Evolutionary conservation across 2,329 filamentous ascomycete species (phyloP).

Genomic region (Didymella keratinophila): DNA sequence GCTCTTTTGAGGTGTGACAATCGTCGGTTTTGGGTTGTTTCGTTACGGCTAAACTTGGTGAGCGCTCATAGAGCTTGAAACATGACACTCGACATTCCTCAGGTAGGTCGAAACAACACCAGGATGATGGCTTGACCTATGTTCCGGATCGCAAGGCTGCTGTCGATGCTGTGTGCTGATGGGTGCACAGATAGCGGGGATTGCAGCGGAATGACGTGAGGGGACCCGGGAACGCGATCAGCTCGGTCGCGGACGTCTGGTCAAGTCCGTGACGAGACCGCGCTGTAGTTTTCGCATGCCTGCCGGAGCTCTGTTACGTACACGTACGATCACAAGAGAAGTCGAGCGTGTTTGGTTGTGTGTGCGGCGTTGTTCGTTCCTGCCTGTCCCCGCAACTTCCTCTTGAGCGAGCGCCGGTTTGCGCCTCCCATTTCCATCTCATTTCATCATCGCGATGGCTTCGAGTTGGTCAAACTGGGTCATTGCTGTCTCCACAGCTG

Average conservation of each 20-base stretch:
- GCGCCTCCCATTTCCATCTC: background rate
- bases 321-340: background rate
- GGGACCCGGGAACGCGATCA: conserved; percentile 10
- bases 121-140: background rate
- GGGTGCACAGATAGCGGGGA: conserved; percentile 11
- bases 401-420: background rate
- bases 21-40: conserved; percentile 17
- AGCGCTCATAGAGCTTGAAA: conserved; percentile 7
- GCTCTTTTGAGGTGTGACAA: conserved; percentile 15
- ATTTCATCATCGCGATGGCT: background rate
- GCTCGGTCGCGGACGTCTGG: background rate
- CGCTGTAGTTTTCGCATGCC: background rate
- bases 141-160: background rate
- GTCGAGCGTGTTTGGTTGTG: background rate
- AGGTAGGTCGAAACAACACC: background rate
- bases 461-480: conserved; percentile 6
- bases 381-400: background rate
- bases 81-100: background rate
- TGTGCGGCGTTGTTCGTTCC: background rate
- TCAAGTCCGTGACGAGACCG: background rate
- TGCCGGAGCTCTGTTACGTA: background rate
- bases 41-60: conserved; percentile 18
- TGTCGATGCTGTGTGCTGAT: background rate
- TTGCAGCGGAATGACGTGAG: conserved; percentile 18
- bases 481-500: conserved; percentile 24